A percentile compares a stretch with the other conserved stretches of the same genome.
Conservation (phyloP, 306 rosid species). For the Rosa lucieae region DNA sequence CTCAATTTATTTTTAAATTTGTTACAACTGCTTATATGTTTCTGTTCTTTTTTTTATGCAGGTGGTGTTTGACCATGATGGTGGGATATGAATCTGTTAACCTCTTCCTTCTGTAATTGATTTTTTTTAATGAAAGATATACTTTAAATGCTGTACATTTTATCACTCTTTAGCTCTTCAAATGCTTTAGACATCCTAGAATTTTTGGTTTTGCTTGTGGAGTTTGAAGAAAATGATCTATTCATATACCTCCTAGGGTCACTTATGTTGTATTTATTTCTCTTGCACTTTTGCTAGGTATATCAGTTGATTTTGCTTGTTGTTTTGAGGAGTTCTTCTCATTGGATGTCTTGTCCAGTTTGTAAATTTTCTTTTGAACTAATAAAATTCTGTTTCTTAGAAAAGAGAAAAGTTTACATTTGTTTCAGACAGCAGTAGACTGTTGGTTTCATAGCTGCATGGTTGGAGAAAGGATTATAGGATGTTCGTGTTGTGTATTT, state of each 20-base stretch:
- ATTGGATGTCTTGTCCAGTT: no score
- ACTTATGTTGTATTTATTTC: no score
- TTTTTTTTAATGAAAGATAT: slow-evolving; percentile 15
- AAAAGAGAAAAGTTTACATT: no score
- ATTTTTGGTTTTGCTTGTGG: not conserved
- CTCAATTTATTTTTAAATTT: not conserved
- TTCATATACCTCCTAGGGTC: no score
- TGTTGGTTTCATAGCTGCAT: not conserved
- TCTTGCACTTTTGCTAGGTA: no score
- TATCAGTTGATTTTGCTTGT: no score
- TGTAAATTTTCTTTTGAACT: no score
- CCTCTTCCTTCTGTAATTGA: slow-evolving; percentile 18
- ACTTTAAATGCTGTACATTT: slow-evolving; percentile 13
- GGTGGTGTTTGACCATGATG: slow-evolving; percentile 99
- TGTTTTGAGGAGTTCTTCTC: no score
- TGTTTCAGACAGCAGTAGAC: not conserved
- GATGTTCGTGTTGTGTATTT: not conserved
- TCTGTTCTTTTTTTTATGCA: slow-evolving; percentile 44
- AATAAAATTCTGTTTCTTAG: no score
- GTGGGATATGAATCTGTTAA: slow-evolving; percentile 46
- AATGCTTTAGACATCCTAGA: not conserved
- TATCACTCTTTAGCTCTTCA: not conserved
- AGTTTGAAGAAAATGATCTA: not conserved
- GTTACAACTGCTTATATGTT: slow-evolving; percentile 20
- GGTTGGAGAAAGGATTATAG: not conserved